Percentiles rank a stretch among this genome's conserved stretches.
These are phyloP conservation scores for Mrakia gelida DNA, from an alignment of 768 basidiomycete genomes.

Conservation along the genomic window DNA sequence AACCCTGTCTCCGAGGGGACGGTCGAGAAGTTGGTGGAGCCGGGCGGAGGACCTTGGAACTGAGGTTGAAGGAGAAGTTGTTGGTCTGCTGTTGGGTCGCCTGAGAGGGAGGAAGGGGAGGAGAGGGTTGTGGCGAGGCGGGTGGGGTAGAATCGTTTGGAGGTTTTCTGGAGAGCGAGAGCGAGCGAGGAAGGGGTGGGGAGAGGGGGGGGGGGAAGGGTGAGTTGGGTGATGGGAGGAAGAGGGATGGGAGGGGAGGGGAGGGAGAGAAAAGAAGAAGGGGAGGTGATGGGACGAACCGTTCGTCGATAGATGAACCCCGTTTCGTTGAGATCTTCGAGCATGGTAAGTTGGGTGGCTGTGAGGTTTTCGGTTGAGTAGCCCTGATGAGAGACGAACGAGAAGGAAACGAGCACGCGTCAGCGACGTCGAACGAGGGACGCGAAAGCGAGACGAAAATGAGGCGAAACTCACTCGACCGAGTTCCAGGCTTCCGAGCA, in stretches of 20 bases:
- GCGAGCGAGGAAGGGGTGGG: no score
- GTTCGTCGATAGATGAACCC: constrained; percentile 85
- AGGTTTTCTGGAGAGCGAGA: constrained; percentile 51
- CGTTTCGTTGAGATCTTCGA: constrained; percentile 88
- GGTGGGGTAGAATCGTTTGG: constrained; percentile 85
- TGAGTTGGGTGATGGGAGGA: no score
- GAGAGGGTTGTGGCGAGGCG: constrained; percentile 91
- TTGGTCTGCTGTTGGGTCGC: background rate
- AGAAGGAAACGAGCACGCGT: background rate
- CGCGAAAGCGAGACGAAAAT: background rate
- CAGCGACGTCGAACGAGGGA: background rate
- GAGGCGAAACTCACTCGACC: constrained; percentile 59
- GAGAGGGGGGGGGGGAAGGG: no score
- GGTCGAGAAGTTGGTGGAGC: constrained; percentile 46
- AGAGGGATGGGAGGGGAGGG: constrained; percentile 20
- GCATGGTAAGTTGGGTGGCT: constrained; percentile 74
- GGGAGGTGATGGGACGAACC: constrained; percentile 46
- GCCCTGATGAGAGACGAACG: constrained; percentile 54
- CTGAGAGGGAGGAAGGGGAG: constrained; percentile 60
- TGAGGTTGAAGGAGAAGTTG: constrained; percentile 36
- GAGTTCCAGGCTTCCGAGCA: constrained; percentile 94
- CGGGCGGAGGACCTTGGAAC: constrained; percentile 45
- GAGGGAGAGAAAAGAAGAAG: background rate
- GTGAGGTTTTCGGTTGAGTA: constrained; percentile 80
- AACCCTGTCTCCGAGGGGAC: constrained; percentile 59